Conservation (phyloP, 208 protist species). For the Leishmania tropica region DNA sequence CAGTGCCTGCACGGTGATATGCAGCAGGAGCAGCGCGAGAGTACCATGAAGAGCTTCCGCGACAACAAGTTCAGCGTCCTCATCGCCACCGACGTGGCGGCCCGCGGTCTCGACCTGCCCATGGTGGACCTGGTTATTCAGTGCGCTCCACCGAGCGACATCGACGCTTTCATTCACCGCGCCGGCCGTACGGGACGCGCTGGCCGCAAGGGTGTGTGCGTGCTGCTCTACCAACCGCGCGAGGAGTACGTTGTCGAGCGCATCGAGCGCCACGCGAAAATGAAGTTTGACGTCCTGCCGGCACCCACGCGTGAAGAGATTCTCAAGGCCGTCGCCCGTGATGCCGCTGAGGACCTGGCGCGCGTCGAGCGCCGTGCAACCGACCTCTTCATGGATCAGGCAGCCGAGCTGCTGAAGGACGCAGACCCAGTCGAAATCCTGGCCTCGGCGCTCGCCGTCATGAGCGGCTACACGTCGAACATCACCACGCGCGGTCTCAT, state of each 20-base stretch:
- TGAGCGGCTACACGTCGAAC: slow-evolving; percentile 92
- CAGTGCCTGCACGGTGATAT: slow-evolving; percentile 97
- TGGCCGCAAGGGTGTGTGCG: slow-evolving; percentile 88
- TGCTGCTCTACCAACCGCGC: slow-evolving; percentile 84
- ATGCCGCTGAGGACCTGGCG: slow-evolving; percentile 86
- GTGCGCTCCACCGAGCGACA: slow-evolving; percentile 80
- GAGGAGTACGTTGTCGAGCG: slow-evolving; percentile 90
- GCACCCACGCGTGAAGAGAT: slow-evolving; percentile 90
- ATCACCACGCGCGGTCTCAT: slow-evolving; percentile 84
- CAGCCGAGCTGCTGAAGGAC: slow-evolving; percentile 86
- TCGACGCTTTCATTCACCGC: slow-evolving; percentile 97
- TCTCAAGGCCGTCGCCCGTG: slow-evolving; percentile 81
- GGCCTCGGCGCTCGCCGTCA: slow-evolving; percentile 88
- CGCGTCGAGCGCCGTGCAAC: slow-evolving; percentile 85
- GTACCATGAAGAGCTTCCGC: slow-evolving; percentile 94
- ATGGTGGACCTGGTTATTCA: slow-evolving; percentile 93
- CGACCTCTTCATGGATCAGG: slow-evolving; percentile 88
- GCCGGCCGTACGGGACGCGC: slow-evolving; percentile 96
- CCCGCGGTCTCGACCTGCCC: slow-evolving; percentile 85
- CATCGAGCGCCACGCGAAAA: slow-evolving; percentile 92
- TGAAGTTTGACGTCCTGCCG: slow-evolving; percentile 88
- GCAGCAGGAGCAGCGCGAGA: slow-evolving; percentile 92
- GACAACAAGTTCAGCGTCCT: slow-evolving; percentile 94
- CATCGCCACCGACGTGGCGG: slow-evolving; percentile 94
- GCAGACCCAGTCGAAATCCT: slow-evolving; percentile 87